These are phyloP conservation scores for Chenopodium quinoa DNA, from an alignment of 148 eudicot genomes.

Conservation along the genomic window DNA sequence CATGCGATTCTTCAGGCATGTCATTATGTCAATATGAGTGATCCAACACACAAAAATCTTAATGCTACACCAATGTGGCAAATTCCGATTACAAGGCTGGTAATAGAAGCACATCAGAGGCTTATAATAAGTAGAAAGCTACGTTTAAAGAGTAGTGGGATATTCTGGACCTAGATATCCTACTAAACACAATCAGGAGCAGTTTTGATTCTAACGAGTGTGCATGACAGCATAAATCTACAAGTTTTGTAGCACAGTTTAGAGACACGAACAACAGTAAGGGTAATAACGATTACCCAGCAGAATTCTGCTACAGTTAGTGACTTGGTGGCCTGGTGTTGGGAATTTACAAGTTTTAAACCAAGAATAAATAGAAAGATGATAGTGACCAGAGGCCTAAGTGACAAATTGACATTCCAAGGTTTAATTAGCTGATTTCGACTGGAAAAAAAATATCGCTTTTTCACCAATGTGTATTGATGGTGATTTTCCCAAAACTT, in stretches of 20 bases:
- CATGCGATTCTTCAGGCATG: background rate
- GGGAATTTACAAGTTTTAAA: background rate
- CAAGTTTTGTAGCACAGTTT: background rate
- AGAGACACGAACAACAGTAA: background rate
- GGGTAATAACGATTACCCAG: background rate
- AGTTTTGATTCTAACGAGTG: background rate
- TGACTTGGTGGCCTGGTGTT: background rate
- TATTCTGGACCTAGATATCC: background rate
- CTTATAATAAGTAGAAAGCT: too few relatives aligned
- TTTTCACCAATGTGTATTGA: too few relatives aligned
- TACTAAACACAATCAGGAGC: background rate
- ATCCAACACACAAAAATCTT: background rate
- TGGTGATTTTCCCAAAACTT: background rate
- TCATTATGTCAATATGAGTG: background rate
- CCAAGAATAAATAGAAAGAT: too few relatives aligned
- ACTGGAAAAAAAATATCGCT: background rate
- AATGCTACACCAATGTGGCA: background rate
- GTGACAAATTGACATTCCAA: background rate
- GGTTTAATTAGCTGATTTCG: background rate
- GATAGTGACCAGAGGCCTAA: background rate
- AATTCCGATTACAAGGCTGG: background rate
- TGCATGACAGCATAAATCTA: background rate
- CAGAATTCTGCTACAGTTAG: background rate
- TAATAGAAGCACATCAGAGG: background rate
- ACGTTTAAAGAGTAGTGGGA: too few relatives aligned